Percentiles rank a stretch among this genome's conserved stretches.
Conservation (phyloP, 78 protist genomes). For the Creolimax fragrantissima region DNA sequence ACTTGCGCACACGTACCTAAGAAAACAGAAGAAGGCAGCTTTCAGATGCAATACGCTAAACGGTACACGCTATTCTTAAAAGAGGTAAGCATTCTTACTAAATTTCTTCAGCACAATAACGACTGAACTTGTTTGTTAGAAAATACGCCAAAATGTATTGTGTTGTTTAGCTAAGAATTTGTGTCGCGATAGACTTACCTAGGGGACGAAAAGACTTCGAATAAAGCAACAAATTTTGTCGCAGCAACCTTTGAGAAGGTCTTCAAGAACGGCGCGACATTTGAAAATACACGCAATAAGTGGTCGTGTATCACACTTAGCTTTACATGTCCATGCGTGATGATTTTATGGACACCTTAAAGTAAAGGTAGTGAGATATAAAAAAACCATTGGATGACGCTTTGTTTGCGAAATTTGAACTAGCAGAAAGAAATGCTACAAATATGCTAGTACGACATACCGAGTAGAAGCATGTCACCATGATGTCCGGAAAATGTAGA, state of each 20-base stretch:
- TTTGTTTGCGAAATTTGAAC: too few relatives aligned
- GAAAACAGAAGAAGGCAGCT: too few relatives aligned
- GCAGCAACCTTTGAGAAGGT: not conserved
- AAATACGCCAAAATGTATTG: too few relatives aligned
- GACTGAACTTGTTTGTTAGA: too few relatives aligned
- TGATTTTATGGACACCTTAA: not conserved
- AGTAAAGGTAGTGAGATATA: not conserved
- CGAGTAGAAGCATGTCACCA: slow-evolving; percentile 32
- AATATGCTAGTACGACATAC: not conserved
- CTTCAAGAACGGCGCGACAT: slow-evolving; percentile 46
- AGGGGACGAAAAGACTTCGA: not conserved
- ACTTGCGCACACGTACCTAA: not conserved
- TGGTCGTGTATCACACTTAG: not conserved
- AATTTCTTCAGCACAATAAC: too few relatives aligned
- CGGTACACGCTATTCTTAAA: too few relatives aligned
- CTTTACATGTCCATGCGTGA: not conserved
- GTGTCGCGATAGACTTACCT: not conserved
- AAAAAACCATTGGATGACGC: not conserved
- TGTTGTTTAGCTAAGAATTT: too few relatives aligned
- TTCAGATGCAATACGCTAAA: too few relatives aligned
- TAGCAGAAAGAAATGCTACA: too few relatives aligned
- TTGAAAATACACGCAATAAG: slow-evolving; percentile 25
- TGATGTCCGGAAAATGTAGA: slow-evolving; percentile 24
- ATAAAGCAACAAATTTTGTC: slow-evolving; percentile 22
- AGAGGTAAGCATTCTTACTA: too few relatives aligned